A percentile compares a stretch with the other conserved stretches of the same genome.
These are phyloP conservation scores for Cladosporium sp. DNA, from an alignment of 2,329 filamentous ascomycete genomes.

Conservation along the genomic window DNA sequence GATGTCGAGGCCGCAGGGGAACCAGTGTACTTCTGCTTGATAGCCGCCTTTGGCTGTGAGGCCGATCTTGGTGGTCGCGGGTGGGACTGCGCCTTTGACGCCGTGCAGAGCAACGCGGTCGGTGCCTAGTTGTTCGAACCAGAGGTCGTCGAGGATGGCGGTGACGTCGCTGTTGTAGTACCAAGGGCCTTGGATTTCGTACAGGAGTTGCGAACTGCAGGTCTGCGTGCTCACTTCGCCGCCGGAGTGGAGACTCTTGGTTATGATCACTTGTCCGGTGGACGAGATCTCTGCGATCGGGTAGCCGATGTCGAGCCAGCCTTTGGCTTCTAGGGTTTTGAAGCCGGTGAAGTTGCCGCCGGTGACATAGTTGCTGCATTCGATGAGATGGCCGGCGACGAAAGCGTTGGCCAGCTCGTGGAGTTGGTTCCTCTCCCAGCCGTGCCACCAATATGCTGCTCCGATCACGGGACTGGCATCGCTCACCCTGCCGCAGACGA, in stretches of 20 bases:
- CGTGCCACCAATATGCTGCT: constrained; percentile 43
- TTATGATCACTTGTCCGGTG: constrained; percentile 34
- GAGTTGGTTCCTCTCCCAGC: constrained; percentile 37
- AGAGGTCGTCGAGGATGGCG: constrained; percentile 47
- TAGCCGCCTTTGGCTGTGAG: constrained; percentile 45
- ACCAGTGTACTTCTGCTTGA: constrained; percentile 45
- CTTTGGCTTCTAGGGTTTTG: constrained; percentile 32
- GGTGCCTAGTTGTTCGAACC: constrained; percentile 47
- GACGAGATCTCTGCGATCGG: constrained; percentile 34
- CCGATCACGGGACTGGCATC: constrained; percentile 44
- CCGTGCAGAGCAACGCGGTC: constrained; percentile 49
- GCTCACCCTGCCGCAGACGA: constrained; percentile 42
- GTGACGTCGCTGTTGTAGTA: constrained; percentile 58
- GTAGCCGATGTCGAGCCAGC: constrained; percentile 41
- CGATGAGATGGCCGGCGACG: constrained; percentile 42
- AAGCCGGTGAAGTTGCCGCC: constrained; percentile 44
- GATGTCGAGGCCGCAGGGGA: constrained; percentile 43
- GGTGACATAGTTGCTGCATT: constrained; percentile 40
- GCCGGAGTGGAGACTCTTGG: constrained; percentile 35
- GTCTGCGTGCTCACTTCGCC: constrained; percentile 45
- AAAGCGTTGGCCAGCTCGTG: constrained; percentile 40
- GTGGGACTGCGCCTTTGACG: constrained; percentile 42
- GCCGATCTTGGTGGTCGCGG: constrained; percentile 49
- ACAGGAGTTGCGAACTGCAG: constrained; percentile 50
- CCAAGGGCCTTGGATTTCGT: constrained; percentile 53